Evolutionary conservation across 345 rosid species (phyloP).

Genomic region (Syzygium aqueum): DNA sequence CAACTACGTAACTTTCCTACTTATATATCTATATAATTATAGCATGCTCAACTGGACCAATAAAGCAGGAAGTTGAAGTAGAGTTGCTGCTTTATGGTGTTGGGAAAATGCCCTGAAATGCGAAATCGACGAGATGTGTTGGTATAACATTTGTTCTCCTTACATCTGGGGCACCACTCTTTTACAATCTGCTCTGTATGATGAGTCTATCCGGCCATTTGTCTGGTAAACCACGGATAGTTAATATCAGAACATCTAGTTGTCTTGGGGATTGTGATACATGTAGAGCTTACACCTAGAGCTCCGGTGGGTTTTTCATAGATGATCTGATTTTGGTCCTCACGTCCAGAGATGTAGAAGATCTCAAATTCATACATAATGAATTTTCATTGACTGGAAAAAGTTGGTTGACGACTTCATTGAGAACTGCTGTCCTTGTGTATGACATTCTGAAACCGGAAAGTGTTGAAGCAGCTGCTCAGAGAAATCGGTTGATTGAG

Average conservation of each 20-base stretch:
- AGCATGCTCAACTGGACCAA: not conserved
- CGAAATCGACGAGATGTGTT: not conserved
- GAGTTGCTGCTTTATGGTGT: not conserved
- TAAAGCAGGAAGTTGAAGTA: not conserved
- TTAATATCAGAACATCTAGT: not conserved
- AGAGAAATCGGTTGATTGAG: not conserved
- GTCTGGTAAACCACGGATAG: not conserved
- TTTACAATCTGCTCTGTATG: not conserved
- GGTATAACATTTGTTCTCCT: not conserved
- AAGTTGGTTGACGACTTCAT: not conserved
- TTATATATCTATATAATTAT: not conserved
- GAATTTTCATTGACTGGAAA: not conserved
- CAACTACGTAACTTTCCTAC: not conserved
- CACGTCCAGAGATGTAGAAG: not conserved
- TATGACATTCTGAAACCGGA: not conserved
- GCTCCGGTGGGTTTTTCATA: not conserved
- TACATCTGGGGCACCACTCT: not conserved
- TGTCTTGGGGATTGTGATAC: not conserved
- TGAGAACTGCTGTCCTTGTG: not conserved
- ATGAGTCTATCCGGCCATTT: not conserved
- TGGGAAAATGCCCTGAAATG: not conserved
- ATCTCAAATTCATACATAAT: not conserved
- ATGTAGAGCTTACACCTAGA: not conserved
- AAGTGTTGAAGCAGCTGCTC: not conserved
- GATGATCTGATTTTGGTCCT: not conserved